Conservation (phyloP, 2,329 filamentous ascomycete genomes). For the Beauveria medogensis region DNA sequence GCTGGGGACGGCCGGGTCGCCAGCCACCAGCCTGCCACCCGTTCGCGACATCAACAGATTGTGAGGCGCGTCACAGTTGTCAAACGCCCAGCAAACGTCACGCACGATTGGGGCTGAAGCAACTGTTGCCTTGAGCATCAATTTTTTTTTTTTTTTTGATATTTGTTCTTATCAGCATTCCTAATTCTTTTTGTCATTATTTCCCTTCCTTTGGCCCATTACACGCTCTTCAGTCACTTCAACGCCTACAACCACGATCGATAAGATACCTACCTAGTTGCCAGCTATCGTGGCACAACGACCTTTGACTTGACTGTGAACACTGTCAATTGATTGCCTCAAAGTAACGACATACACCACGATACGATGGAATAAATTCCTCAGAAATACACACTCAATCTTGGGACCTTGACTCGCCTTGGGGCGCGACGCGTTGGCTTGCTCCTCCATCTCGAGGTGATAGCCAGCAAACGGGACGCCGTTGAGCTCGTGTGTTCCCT, state of each 20-base stretch:
- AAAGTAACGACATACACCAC: not conserved
- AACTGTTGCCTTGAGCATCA: not conserved
- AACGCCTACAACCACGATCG: not conserved
- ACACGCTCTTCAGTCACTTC: not conserved
- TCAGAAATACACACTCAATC: not conserved
- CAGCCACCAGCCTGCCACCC: not conserved
- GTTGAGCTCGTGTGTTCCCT: not conserved
- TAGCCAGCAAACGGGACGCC: not conserved
- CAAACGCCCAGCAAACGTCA: not conserved
- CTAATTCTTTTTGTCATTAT: not conserved
- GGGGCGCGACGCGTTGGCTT: not conserved
- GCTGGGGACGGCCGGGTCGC: not conserved
- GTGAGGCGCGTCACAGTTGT: constrained; percentile 9
- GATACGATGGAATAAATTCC: not conserved
- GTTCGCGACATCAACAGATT: constrained; percentile 6
- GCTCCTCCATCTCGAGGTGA: not conserved
- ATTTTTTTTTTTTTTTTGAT: too few relatives aligned
- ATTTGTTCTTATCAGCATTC: not conserved
- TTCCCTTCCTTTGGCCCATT: not conserved
- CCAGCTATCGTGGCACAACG: not conserved
- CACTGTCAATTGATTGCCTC: not conserved
- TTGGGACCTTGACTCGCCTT: not conserved
- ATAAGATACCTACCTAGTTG: not conserved
- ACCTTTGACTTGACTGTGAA: not conserved
- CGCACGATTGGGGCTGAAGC: not conserved